phyloP scores from a whole-genome alignment of 371 early-diverging fungal species.

The Rhizopus stolonifer region DNA sequence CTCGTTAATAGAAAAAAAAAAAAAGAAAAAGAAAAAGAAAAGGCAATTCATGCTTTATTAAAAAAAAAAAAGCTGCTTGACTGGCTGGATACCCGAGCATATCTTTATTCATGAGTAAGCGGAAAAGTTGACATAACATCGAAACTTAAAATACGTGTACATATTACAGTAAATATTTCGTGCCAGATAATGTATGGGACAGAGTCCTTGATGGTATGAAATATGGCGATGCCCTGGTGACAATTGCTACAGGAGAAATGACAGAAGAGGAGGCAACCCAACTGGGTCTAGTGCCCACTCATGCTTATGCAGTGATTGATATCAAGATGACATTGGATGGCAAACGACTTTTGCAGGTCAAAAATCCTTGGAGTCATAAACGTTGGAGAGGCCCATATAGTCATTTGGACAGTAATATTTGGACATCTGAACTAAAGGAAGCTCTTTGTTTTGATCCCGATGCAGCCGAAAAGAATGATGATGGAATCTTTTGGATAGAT shows the following conservation, averaged over 20 bases:
- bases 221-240: constrained; percentile 65
- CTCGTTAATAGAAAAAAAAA: too few relatives aligned
- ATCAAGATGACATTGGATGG: constrained; percentile 30
- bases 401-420: constrained; percentile 65
- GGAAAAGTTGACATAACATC: background rate
- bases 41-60: too few relatives aligned
- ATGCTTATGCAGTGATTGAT: constrained; percentile 87
- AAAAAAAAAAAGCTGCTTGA: constrained; percentile 69
- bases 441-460: constrained; percentile 72
- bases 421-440: constrained; percentile 70
- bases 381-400: constrained; percentile 86
- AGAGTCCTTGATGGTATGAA: constrained; percentile 68
- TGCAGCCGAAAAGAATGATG: constrained; percentile 63
- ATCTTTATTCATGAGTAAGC: constrained; percentile 76
- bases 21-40: too few relatives aligned
- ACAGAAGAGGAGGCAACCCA: constrained; percentile 63
- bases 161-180: constrained; percentile 49
- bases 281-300: constrained; percentile 81
- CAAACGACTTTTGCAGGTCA: constrained; percentile 58
- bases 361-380: constrained; percentile 91
- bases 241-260: constrained; percentile 74
- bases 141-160: background rate
- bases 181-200: constrained; percentile 71
- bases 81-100: constrained; percentile 94
- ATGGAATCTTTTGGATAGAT: constrained; percentile 88